Percentiles rank a stretch among this genome's conserved stretches.
These are phyloP conservation scores for Sordariomycetes sp. DNA, from an alignment of 2,329 filamentous ascomycete species.

Conservation along the genomic window DNA sequence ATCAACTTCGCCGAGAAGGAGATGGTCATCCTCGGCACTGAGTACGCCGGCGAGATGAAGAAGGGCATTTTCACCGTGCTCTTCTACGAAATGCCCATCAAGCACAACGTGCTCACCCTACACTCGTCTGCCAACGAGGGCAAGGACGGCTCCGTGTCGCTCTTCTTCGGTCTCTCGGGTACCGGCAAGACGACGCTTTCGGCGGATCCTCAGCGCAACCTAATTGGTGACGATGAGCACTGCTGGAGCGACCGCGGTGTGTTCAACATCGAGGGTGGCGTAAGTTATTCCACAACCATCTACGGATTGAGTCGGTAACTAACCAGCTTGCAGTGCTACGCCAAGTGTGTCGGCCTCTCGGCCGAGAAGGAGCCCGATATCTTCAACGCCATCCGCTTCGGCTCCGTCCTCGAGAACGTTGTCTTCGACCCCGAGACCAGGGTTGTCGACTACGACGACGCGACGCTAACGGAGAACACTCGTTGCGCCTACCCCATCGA, in stretches of 20 bases:
- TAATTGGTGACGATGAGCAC: conserved; percentile 99
- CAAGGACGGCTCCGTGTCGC: conserved; percentile 83
- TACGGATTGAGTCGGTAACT: background rate
- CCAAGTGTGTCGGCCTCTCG: conserved; percentile 94
- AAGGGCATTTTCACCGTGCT: conserved; percentile 98
- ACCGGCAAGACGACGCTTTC: conserved; percentile 98
- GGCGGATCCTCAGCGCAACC: conserved; percentile 85
- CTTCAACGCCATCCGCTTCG: conserved; percentile 88
- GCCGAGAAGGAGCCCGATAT: conserved; percentile 99
- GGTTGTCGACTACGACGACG: conserved; percentile 88
- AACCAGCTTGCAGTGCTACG: conserved; percentile 57
- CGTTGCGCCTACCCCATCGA: conserved; percentile 96
- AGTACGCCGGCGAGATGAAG: conserved; percentile 97
- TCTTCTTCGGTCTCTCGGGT: conserved; percentile 98
- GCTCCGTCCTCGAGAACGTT: conserved; percentile 95
- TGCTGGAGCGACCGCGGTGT: conserved; percentile 96
- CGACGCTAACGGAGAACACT: conserved; percentile 94
- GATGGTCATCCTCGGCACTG: conserved; percentile 98
- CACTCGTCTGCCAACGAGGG: conserved; percentile 99
- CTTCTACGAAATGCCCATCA: conserved; percentile 99
- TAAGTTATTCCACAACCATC: background rate
- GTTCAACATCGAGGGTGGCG: conserved; percentile 97
- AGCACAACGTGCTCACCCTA: conserved; percentile 96
- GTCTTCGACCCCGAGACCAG: conserved; percentile 89
- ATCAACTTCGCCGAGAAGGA: conserved; percentile 99